Evolutionary conservation across 345 rosid species (phyloP).

Genomic region (Populus ilicifolia): DNA sequence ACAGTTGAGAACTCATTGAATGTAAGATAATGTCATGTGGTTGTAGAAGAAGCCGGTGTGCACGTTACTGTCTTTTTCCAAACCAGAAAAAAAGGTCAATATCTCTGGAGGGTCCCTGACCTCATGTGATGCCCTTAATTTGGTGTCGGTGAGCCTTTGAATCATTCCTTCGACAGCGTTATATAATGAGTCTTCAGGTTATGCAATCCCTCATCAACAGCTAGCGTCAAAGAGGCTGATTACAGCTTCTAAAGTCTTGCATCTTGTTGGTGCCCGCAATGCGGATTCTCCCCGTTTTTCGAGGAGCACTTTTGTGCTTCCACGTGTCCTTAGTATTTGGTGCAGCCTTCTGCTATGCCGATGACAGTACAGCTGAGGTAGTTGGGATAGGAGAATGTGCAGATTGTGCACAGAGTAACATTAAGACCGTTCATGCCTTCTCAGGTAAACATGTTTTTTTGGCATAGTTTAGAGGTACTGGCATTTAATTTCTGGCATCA

Average conservation of each 20-base stretch:
- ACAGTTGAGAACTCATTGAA: constrained; percentile 41
- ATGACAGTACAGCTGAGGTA: constrained; percentile 38
- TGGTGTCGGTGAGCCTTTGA: constrained; percentile 24
- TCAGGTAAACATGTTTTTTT: constrained; percentile 38
- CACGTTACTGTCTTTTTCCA: constrained; percentile 24
- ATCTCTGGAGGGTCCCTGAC: constrained; percentile 21
- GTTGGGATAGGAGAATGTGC: constrained; percentile 69
- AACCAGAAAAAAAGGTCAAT: constrained; percentile 1
- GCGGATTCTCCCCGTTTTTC: constrained; percentile 41
- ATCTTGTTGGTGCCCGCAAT: constrained; percentile 28
- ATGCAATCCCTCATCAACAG: neutral
- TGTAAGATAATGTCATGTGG: constrained; percentile 13
- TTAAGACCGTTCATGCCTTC: constrained; percentile 49
- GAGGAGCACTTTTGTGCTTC: constrained; percentile 45
- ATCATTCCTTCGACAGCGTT: neutral
- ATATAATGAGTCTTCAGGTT: constrained; percentile 9
- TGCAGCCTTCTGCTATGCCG: constrained; percentile 37
- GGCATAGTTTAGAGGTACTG: neutral
- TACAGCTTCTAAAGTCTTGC: constrained; percentile 4
- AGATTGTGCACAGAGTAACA: constrained; percentile 38
- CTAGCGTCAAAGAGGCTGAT: neutral
- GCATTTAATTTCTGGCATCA: neutral
- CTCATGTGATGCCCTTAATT: constrained; percentile 38
- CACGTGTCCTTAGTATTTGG: constrained; percentile 30
- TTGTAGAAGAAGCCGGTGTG: constrained; percentile 9